These are phyloP conservation scores for Russula abietina DNA, from an alignment of 768 basidiomycete genomes.

Conservation along the genomic window DNA sequence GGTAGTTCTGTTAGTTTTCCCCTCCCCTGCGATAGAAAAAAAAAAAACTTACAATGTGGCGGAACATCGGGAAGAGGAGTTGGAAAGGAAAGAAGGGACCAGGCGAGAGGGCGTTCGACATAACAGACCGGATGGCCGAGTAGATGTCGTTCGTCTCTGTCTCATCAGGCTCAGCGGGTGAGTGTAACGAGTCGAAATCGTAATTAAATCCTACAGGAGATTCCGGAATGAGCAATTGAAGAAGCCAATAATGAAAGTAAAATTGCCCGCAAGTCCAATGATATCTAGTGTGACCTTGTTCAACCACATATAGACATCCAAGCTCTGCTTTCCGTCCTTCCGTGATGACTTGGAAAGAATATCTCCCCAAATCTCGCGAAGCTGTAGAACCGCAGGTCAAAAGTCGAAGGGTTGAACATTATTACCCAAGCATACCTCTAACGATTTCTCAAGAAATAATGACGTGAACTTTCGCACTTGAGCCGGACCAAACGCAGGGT, in stretches of 20 bases:
- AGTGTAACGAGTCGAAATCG: constrained; percentile 32
- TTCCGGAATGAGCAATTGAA: background rate
- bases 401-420: background rate
- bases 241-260: background rate
- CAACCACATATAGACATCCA: constrained; percentile 25
- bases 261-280: constrained; percentile 27
- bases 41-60: constrained; percentile 34
- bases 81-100: constrained; percentile 33
- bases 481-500: constrained; percentile 27
- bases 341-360: constrained; percentile 15
- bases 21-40: background rate
- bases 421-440: constrained; percentile 20
- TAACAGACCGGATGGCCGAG: constrained; percentile 33
- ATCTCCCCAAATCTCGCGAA: constrained; percentile 31
- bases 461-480: constrained; percentile 27
- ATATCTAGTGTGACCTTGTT: constrained; percentile 26
- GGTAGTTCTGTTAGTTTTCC: background rate
- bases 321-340: constrained; percentile 12
- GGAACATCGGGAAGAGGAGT: constrained; percentile 34
- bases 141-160: constrained; percentile 30
- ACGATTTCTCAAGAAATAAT: constrained; percentile 26
- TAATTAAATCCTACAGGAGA: constrained; percentile 35
- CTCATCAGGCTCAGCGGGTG: constrained; percentile 18
- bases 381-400: constrained; percentile 9
- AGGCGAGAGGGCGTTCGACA: constrained; percentile 18